Evolutionary conservation across 805 yeast genomes (phyloP).

Genomic region (Cyberlindnera maritima): DNA sequence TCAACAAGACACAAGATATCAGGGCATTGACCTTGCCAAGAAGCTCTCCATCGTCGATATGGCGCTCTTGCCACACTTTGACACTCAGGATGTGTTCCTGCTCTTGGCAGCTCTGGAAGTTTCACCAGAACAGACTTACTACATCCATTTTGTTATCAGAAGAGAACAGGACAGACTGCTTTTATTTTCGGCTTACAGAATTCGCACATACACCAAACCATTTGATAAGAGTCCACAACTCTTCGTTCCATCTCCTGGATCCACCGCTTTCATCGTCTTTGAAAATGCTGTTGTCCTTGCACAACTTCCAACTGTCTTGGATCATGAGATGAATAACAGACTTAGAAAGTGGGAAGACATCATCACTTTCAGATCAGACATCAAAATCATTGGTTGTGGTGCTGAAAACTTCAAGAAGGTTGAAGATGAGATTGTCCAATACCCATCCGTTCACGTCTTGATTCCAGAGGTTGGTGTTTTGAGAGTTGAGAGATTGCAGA

Average conservation of each 20-base stretch:
- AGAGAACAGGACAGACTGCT: conserved; percentile 49
- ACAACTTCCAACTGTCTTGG: conserved; percentile 47
- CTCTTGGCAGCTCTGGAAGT: conserved; percentile 41
- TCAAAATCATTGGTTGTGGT: conserved; percentile 59
- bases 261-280: conserved; percentile 59
- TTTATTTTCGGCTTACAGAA: conserved; percentile 62
- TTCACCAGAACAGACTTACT: conserved; percentile 31
- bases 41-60: conserved; percentile 61
- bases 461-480: conserved; percentile 61
- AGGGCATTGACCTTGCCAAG: conserved; percentile 36
- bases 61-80: conserved; percentile 42
- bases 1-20: conserved; percentile 39
- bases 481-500: conserved; percentile 47
- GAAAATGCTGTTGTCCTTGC: conserved; percentile 62
- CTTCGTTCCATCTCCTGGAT: conserved; percentile 54
- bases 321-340: conserved; percentile 32
- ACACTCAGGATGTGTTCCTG: conserved; percentile 41
- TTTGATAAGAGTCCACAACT: conserved; percentile 43
- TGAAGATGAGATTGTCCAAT: conserved; percentile 25
- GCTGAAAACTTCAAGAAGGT: conserved; percentile 38
- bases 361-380: conserved; percentile 51
- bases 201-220: conserved; percentile 45
- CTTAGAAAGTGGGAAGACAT: conserved; percentile 79
- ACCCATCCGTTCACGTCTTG: conserved; percentile 47
- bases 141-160: conserved; percentile 53